Conservation (phyloP, 2,329 filamentous ascomycete genomes). For the Aureobasidium melanogenum region DNA sequence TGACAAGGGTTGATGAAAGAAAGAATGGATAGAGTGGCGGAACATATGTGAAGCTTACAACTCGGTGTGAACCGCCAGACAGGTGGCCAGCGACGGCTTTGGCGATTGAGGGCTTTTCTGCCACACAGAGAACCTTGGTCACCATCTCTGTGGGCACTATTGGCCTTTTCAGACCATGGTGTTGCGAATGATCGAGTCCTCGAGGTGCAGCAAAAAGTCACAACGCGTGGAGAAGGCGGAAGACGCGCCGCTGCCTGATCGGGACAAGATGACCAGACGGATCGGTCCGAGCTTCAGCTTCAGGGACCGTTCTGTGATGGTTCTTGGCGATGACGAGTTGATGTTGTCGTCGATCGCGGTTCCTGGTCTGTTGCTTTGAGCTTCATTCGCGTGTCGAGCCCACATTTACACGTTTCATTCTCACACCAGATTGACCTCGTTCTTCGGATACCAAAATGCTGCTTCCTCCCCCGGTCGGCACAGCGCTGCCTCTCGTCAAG, state of each 20-base stretch:
- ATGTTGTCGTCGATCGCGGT: not conserved
- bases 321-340: conserved; percentile 8
- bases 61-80: conserved; percentile 62
- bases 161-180: not conserved
- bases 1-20: conserved; percentile 22
- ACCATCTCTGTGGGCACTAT: conserved; percentile 25
- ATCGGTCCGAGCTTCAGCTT: not conserved
- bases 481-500: conserved; percentile 59
- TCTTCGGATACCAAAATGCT: not conserved
- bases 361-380: not conserved
- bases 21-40: not conserved
- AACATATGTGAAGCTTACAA: conserved; percentile 40
- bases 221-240: not conserved
- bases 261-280: not conserved
- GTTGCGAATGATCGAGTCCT: not conserved
- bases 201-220: not conserved
- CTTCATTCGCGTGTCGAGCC: not conserved
- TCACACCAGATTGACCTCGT: not conserved
- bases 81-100: conserved; percentile 89
- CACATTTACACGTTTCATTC: not conserved
- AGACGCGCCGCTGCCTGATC: conserved; percentile 9
- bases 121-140: conserved; percentile 61
- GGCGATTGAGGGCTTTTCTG: conserved; percentile 88
- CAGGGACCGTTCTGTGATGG: not conserved
- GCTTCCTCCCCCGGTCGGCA: conserved; percentile 9